Percentiles rank a stretch among this genome's conserved stretches.
These are phyloP conservation scores for Macrophomina phaseolina DNA, from an alignment of 2,329 filamentous ascomycete genomes.

Conservation along the genomic window DNA sequence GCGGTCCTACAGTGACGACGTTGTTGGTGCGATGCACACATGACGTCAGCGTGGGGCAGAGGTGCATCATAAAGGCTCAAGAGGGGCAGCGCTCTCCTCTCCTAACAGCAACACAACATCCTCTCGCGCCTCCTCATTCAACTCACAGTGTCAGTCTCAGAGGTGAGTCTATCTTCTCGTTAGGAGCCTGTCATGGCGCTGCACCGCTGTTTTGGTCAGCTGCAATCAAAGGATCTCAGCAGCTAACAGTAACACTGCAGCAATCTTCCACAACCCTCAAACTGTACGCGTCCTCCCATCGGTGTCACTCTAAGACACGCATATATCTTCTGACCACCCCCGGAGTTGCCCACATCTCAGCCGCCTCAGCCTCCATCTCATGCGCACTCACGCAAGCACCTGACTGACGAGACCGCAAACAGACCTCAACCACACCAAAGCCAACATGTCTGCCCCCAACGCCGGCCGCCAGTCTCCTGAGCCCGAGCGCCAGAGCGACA, in stretches of 20 bases:
- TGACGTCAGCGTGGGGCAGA: constrained; percentile 27
- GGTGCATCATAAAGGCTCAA: constrained; percentile 11
- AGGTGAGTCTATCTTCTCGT: neutral
- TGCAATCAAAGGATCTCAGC: neutral
- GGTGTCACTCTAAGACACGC: neutral
- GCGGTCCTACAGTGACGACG: constrained; percentile 17
- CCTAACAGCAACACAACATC: neutral
- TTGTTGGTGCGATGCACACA: constrained; percentile 6
- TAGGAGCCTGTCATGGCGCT: neutral
- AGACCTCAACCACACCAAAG: constrained; percentile 32
- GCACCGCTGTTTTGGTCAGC: too few species aligned
- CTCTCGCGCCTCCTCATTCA: neutral
- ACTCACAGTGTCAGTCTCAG: neutral
- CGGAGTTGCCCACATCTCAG: neutral
- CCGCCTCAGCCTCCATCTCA: neutral
- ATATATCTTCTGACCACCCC: neutral
- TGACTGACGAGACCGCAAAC: constrained; percentile 28
- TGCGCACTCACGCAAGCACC: neutral
- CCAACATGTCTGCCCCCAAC: constrained; percentile 68
- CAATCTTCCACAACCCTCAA: constrained; percentile 1
- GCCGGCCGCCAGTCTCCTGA: constrained; percentile 79
- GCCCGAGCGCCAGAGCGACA: constrained; percentile 69
- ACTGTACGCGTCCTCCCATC: constrained; percentile 10
- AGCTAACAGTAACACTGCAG: neutral
- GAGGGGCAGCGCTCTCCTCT: neutral